Conservation (phyloP, 495 filamentous ascomycete species). For the Penicillium pancosmium region DNA sequence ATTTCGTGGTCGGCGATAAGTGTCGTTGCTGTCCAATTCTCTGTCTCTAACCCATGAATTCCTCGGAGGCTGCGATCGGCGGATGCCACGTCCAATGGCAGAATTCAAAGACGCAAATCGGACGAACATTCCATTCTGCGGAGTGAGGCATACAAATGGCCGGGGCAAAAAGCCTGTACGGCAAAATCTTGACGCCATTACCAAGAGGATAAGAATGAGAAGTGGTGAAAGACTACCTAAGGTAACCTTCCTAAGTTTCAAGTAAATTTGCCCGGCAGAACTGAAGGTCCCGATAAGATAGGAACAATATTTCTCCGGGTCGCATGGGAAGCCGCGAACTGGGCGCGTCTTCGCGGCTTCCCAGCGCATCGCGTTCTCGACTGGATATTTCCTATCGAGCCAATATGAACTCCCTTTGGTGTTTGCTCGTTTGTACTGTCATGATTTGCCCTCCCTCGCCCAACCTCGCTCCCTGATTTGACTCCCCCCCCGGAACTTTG, state of each 20-base stretch:
- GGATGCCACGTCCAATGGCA: slow-evolving; percentile 56
- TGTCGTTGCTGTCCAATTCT: neutral
- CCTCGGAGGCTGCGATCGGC: slow-evolving; percentile 35
- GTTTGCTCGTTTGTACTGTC: too few relatives aligned
- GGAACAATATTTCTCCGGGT: neutral
- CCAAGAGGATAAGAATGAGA: neutral
- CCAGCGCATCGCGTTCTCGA: neutral
- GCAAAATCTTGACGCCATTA: neutral
- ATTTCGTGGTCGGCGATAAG: slow-evolving; percentile 2
- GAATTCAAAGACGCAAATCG: slow-evolving; percentile 53
- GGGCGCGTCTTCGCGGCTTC: neutral
- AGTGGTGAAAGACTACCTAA: too few relatives aligned
- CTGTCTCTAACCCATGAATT: slow-evolving; percentile 7
- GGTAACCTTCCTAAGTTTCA: too few relatives aligned
- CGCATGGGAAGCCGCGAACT: neutral
- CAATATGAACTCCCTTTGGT: too few relatives aligned
- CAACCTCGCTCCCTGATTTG: too few relatives aligned
- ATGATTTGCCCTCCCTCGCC: too few relatives aligned
- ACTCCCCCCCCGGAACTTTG: too few relatives aligned
- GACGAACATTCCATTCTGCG: neutral
- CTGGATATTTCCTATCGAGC: neutral
- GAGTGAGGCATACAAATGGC: neutral
- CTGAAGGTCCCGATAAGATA: neutral
- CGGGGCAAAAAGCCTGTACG: neutral
- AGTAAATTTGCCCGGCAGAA: too few relatives aligned